phyloP scores from a whole-genome alignment of 2,329 filamentous ascomycete genomes.

The Ceratocystis eucalypticola region DNA sequence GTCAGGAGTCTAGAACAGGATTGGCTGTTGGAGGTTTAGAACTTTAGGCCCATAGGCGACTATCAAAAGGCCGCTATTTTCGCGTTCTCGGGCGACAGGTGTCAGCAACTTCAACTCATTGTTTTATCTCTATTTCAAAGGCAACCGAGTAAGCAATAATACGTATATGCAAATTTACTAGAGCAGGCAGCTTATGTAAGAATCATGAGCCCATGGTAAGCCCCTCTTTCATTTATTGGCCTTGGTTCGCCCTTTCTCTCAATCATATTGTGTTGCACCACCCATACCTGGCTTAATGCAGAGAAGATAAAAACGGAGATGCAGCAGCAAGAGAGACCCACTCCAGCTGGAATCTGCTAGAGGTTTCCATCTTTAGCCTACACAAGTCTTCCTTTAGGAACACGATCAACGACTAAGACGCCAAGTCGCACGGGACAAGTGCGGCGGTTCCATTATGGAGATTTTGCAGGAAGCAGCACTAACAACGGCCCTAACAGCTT shows the following conservation, averaged over 20 bases:
- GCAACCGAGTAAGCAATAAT: too few species aligned
- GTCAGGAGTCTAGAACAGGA: neutral
- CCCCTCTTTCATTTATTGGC: too few species aligned
- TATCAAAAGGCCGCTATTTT: neutral
- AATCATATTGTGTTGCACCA: neutral
- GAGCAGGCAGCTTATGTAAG: too few species aligned
- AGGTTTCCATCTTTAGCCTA: conserved; percentile 6
- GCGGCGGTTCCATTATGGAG: neutral
- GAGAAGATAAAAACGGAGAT: neutral
- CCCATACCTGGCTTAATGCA: neutral
- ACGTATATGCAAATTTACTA: too few species aligned
- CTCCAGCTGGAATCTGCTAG: conserved; percentile 6
- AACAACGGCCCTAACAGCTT: neutral
- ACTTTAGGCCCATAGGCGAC: neutral
- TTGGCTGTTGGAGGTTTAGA: neutral
- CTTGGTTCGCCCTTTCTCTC: too few species aligned
- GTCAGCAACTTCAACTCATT: neutral
- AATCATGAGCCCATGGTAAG: too few species aligned
- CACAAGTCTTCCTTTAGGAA: neutral
- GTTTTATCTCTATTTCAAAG: neutral
- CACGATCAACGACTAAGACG: conserved; percentile 1
- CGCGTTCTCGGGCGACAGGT: neutral
- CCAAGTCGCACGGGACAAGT: conserved; percentile 1
- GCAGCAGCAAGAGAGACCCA: neutral
- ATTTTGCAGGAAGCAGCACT: neutral